A percentile compares a stretch with the other conserved stretches of the same genome.
Evolutionary conservation across 2,329 filamentous ascomycete species (phyloP).

Genomic region (Grosmannia penicillata): DNA sequence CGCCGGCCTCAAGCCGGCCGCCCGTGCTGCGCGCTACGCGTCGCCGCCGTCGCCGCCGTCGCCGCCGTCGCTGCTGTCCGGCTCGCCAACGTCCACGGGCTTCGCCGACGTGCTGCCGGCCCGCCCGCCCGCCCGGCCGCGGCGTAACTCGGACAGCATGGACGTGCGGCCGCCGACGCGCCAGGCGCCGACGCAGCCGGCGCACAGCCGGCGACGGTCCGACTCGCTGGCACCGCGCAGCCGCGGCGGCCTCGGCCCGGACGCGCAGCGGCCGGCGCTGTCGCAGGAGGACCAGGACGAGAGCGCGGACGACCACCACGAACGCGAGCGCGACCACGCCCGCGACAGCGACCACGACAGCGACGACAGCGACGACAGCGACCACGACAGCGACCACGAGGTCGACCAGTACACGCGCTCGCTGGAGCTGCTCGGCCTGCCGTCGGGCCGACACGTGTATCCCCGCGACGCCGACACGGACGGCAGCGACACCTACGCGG

Average conservation of each 20-base stretch:
- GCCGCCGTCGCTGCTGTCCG: not conserved
- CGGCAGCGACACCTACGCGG: not conserved
- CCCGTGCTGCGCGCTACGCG: not conserved
- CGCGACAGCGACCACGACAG: not conserved
- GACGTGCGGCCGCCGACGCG: not conserved
- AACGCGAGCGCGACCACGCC: not conserved
- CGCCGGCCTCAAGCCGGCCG: not conserved
- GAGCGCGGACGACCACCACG: not conserved
- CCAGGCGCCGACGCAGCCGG: not conserved
- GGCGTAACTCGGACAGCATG: slow-evolving; percentile 1
- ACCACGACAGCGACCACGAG: not conserved
- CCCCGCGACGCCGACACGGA: not conserved
- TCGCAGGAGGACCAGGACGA: not conserved
- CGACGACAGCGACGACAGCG: not conserved
- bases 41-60: not conserved
- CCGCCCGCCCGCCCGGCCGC: slow-evolving; percentile 4
- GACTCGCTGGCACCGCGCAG: slow-evolving; percentile 7
- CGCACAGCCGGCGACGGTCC: slow-evolving; percentile 6
- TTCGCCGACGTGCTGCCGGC: slow-evolving; percentile 2
- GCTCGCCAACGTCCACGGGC: not conserved
- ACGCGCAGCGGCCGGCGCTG: not conserved
- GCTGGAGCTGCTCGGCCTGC: slow-evolving; percentile 4
- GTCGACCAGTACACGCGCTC: slow-evolving; percentile 10
- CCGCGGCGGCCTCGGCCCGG: not conserved
- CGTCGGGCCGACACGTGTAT: no score